Conservation (phyloP, 2,329 filamentous ascomycete genomes). For the Xylariaceae sp. region DNA sequence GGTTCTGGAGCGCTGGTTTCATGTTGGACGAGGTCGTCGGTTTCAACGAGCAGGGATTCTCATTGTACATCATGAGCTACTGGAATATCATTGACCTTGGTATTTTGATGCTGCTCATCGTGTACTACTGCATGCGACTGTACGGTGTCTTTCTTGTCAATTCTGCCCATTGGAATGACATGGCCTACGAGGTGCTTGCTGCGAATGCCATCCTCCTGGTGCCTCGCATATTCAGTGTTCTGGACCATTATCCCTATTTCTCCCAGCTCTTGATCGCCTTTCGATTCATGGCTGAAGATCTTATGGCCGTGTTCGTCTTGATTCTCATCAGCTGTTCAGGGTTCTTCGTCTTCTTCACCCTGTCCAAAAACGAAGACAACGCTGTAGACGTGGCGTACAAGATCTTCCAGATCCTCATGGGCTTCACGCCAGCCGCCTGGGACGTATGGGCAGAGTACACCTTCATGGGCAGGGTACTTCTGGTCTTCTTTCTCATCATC, state of each 20-base stretch:
- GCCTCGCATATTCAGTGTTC: slow-evolving; percentile 84
- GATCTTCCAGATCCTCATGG: slow-evolving; percentile 92
- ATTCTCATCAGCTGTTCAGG: slow-evolving; percentile 88
- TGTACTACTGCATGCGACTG: slow-evolving; percentile 85
- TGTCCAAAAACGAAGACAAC: slow-evolving; percentile 70
- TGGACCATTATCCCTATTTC: slow-evolving; percentile 95
- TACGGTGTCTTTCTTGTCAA: slow-evolving; percentile 85
- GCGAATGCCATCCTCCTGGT: slow-evolving; percentile 87
- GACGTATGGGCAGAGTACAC: slow-evolving; percentile 80
- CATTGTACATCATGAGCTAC: slow-evolving; percentile 94
- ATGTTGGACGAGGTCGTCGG: slow-evolving; percentile 96
- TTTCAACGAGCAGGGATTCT: slow-evolving; percentile 95
- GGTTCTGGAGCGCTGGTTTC: slow-evolving; percentile 96
- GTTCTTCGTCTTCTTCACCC: slow-evolving; percentile 91
- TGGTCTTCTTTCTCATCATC: slow-evolving; percentile 85
- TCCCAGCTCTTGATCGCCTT: slow-evolving; percentile 93
- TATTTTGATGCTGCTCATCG: slow-evolving; percentile 78
- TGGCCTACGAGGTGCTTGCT: slow-evolving; percentile 91
- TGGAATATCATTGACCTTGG: slow-evolving; percentile 96
- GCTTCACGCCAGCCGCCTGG: slow-evolving; percentile 94
- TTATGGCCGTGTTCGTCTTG: slow-evolving; percentile 79
- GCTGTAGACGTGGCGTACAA: slow-evolving; percentile 78
- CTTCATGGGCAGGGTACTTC: slow-evolving; percentile 68
- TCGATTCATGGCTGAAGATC: slow-evolving; percentile 86
- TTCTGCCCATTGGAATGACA: slow-evolving; percentile 69